phyloP scores from a whole-genome alignment of 2,329 filamentous ascomycete species.

The Monosporascus ibericus region DNA sequence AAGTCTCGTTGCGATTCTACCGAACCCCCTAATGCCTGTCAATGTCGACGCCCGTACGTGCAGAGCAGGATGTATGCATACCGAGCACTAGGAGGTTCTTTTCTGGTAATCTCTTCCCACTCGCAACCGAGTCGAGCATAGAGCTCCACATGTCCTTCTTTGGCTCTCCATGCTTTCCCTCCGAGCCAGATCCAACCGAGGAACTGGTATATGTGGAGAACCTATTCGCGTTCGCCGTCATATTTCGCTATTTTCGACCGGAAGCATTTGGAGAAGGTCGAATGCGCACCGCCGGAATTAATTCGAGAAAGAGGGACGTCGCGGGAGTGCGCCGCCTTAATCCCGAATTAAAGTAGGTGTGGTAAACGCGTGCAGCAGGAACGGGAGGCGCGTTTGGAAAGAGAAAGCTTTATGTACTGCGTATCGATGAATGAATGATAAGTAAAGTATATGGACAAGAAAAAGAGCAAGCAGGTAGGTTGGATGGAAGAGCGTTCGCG shows the following conservation, averaged over 20 bases:
- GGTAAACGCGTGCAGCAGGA: not conserved
- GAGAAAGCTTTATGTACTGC: not conserved
- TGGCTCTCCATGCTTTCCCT: slow-evolving; percentile 58
- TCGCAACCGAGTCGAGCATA: slow-evolving; percentile 85
- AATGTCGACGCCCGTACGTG: slow-evolving; percentile 12
- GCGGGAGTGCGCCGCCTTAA: not conserved
- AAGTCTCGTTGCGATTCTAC: slow-evolving; percentile 82
- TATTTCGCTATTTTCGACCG: slow-evolving; percentile 24
- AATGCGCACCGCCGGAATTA: slow-evolving; percentile 2
- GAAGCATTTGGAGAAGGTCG: slow-evolving; percentile 15
- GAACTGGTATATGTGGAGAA: slow-evolving; percentile 53
- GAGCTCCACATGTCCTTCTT: slow-evolving; percentile 93
- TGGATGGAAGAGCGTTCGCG: not conserved
- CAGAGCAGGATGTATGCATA: slow-evolving; percentile 28
- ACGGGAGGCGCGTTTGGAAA: not conserved
- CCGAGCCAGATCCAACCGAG: slow-evolving; percentile 42
- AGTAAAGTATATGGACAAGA: no score
- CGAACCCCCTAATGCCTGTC: slow-evolving; percentile 58
- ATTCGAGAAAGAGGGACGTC: not conserved
- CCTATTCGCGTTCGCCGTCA: slow-evolving; percentile 49
- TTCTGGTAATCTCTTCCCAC: slow-evolving; percentile 81
- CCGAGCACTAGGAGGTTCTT: slow-evolving; percentile 86
- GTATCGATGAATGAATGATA: no score
- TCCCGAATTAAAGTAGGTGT: not conserved
- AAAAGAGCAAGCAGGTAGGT: not conserved